phyloP scores from a whole-genome alignment of 2,329 filamentous ascomycete genomes.

The Cytospora piceicola region DNA sequence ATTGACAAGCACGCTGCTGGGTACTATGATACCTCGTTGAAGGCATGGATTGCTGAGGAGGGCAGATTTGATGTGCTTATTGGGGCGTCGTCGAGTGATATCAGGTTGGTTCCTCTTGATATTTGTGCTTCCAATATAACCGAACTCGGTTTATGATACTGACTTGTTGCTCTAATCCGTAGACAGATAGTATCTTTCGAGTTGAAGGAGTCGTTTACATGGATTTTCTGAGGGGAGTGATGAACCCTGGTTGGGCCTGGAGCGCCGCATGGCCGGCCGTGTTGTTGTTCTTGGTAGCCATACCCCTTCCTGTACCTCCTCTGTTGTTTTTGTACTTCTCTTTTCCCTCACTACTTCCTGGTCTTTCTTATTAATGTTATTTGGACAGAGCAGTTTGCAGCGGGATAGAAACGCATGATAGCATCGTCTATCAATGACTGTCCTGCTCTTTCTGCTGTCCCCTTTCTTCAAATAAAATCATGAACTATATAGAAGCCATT shows the following conservation, averaged over 20 bases:
- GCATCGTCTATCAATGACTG: too few relatives aligned
- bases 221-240: constrained; percentile 53
- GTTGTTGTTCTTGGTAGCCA: constrained; percentile 19
- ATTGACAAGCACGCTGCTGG: constrained; percentile 57
- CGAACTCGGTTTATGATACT: constrained; percentile 19
- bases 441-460: too few relatives aligned
- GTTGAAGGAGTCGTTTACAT: constrained; percentile 67
- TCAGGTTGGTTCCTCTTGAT: constrained; percentile 52
- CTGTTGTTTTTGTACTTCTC: constrained; percentile 22
- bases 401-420: background rate
- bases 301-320: constrained; percentile 1
- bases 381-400: background rate
- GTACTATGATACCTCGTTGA: constrained; percentile 65
- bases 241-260: background rate
- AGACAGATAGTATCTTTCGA: constrained; percentile 50
- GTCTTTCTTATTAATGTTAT: too few relatives aligned
- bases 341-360: too few relatives aligned
- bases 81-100: constrained; percentile 65
- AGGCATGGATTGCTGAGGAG: constrained; percentile 68
- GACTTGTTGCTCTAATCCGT: constrained; percentile 28
- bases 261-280: background rate
- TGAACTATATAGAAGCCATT: too few relatives aligned
- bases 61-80: constrained; percentile 64
- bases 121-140: constrained; percentile 1
- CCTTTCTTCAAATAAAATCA: too few relatives aligned